These are phyloP conservation scores for Candida silvatica DNA, from an alignment of 805 yeast species.

Conservation along the genomic window DNA sequence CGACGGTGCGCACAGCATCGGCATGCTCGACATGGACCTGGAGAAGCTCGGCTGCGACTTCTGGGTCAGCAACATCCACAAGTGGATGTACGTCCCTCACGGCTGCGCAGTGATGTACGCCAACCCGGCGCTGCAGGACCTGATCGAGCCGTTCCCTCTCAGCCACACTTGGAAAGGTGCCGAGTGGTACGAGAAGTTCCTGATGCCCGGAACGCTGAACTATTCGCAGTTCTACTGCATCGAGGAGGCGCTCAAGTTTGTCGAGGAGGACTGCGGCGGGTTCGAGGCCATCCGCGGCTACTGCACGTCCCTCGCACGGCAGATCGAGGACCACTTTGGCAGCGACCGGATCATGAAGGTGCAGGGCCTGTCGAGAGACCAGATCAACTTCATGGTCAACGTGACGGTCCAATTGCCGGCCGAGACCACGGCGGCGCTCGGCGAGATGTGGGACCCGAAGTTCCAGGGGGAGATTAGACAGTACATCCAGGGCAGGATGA, in stretches of 20 bases:
- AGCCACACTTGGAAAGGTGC: conserved; percentile 37
- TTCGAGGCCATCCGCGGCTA: conserved; percentile 42
- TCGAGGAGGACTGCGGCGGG: conserved; percentile 51
- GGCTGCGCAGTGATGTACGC: conserved; percentile 55
- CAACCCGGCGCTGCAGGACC: conserved; percentile 37
- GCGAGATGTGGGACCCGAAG: no score
- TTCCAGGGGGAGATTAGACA: conserved; percentile 6
- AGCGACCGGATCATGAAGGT: conserved; percentile 30
- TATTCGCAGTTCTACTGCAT: conserved; percentile 35
- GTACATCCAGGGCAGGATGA: conserved; percentile 14
- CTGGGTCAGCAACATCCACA: conserved; percentile 55
- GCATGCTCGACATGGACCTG: conserved; percentile 38
- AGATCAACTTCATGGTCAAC: conserved; percentile 28
- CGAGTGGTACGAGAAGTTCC: conserved; percentile 37
- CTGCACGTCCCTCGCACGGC: conserved; percentile 27
- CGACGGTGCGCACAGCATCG: conserved; percentile 71
- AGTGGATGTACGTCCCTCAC: conserved; percentile 56
- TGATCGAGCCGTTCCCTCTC: conserved; percentile 50
- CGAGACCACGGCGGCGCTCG: no score
- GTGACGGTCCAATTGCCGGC: conserved; percentile 30
- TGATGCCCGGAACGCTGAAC: conserved; percentile 40
- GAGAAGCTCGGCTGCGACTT: conserved; percentile 46
- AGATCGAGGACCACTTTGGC: conserved; percentile 33
- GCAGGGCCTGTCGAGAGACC: conserved; percentile 10
- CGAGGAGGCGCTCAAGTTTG: conserved; percentile 43